These are phyloP conservation scores for Phytophthora capsici DNA, from an alignment of 352 stramenopile genomes.

Conservation along the genomic window DNA sequence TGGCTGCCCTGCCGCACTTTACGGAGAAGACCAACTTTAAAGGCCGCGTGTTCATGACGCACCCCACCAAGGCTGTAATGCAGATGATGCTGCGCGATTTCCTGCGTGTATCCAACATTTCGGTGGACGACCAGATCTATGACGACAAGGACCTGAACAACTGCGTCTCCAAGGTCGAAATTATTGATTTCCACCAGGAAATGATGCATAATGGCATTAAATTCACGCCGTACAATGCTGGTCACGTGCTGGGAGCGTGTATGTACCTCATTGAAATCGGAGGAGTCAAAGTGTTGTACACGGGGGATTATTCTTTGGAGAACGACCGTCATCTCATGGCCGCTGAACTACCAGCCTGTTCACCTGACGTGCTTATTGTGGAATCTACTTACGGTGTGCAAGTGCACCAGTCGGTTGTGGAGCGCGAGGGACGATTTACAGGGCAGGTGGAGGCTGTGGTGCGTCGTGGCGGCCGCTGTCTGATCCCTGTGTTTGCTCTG, in stretches of 20 bases:
- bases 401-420: constrained; percentile 95
- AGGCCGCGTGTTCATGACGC: constrained; percentile 99
- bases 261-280: constrained; percentile 99
- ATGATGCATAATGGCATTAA: constrained; percentile 98
- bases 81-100: constrained; percentile 98
- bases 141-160: constrained; percentile 96
- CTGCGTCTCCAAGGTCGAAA: constrained; percentile 98
- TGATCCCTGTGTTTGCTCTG: constrained; percentile 99
- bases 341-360: constrained; percentile 80
- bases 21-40: constrained; percentile 99
- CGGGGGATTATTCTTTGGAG: constrained; percentile 98
- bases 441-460: constrained; percentile 97
- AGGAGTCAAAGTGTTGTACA: constrained; percentile 98
- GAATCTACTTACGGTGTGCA: constrained; percentile 99
- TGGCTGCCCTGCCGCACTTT: constrained; percentile 98
- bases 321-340: constrained; percentile 99
- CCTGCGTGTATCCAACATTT: constrained; percentile 94
- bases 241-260: constrained; percentile 98
- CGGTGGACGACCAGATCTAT: constrained; percentile 94
- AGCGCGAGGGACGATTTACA: constrained; percentile 97
- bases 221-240: constrained; percentile 99
- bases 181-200: constrained; percentile 98
- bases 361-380: constrained; percentile 98
- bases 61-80: constrained; percentile 99
- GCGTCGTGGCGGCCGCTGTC: constrained; percentile 94